Conservation (phyloP, 129 eudicot species). For the Arctium minus region DNA sequence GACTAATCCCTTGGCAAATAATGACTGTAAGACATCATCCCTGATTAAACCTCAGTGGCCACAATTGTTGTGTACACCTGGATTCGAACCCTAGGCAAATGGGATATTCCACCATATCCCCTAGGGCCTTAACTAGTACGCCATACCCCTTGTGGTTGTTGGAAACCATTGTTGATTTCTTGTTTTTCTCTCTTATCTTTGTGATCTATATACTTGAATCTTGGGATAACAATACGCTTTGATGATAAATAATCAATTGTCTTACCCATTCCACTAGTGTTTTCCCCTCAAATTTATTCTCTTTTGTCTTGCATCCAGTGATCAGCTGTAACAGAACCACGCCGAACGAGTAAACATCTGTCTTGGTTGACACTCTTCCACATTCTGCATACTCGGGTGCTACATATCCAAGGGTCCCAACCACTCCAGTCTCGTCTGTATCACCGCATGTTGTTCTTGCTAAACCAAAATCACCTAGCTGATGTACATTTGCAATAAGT, state of each 20-base stretch:
- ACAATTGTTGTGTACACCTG: too few species aligned
- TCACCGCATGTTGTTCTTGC: constrained; percentile 55
- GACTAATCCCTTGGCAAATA: too few species aligned
- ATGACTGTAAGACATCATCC: too few species aligned
- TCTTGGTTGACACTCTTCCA: constrained; percentile 60
- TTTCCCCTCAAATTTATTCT: constrained; percentile 43
- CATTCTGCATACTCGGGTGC: constrained; percentile 81
- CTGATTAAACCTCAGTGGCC: too few species aligned
- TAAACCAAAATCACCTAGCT: constrained; percentile 85
- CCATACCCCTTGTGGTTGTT: too few species aligned
- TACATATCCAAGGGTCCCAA: constrained; percentile 74
- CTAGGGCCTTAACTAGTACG: too few species aligned
- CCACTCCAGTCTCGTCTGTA: constrained; percentile 48
- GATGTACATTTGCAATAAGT: background rate
- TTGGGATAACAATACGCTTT: too few species aligned
- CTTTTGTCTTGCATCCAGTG: constrained; percentile 55
- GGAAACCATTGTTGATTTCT: too few species aligned
- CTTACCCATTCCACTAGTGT: constrained; percentile 81
- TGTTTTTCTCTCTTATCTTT: too few species aligned
- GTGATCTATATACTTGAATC: too few species aligned
- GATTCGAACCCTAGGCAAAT: too few species aligned
- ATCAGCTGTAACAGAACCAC: constrained; percentile 67
- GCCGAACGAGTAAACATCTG: constrained; percentile 80
- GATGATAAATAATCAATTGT: background rate
- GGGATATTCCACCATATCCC: too few species aligned